Conservation (phyloP, 2,329 filamentous ascomycete genomes). For the Xylaria arbuscula region DNA sequence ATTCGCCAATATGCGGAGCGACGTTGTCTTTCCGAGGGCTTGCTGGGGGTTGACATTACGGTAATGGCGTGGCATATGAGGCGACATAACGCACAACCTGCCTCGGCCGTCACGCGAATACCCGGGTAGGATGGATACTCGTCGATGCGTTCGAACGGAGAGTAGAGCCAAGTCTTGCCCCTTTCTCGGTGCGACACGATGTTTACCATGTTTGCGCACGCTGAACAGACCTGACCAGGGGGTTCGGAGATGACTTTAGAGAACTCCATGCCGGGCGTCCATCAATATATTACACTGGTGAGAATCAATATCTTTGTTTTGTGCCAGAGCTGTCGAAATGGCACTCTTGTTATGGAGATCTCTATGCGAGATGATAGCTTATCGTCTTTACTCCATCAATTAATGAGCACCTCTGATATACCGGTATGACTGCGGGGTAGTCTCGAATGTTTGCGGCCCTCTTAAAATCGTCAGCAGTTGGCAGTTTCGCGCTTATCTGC, state of each 20-base stretch:
- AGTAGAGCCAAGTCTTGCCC: neutral
- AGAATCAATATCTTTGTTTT: neutral
- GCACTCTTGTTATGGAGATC: neutral
- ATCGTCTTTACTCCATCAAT: too few species aligned
- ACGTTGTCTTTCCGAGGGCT: neutral
- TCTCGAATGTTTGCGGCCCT: too few species aligned
- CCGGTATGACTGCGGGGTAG: too few species aligned
- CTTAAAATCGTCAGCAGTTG: too few species aligned
- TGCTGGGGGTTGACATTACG: neutral
- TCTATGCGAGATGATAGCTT: neutral
- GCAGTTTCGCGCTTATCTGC: too few species aligned
- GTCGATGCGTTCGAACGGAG: neutral
- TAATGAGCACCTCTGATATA: too few species aligned
- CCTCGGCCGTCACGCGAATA: neutral
- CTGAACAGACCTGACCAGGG: neutral
- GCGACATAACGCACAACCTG: neutral
- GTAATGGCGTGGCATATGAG: neutral
- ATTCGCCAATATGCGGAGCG: neutral
- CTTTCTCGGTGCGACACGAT: neutral
- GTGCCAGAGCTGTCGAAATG: neutral
- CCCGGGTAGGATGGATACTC: neutral
- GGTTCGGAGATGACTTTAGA: neutral
- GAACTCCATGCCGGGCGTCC: neutral
- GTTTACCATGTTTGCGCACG: neutral
- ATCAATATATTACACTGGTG: neutral